These are phyloP conservation scores for Crithidia thermophila DNA, from an alignment of 208 protist species.

Conservation along the genomic window DNA sequence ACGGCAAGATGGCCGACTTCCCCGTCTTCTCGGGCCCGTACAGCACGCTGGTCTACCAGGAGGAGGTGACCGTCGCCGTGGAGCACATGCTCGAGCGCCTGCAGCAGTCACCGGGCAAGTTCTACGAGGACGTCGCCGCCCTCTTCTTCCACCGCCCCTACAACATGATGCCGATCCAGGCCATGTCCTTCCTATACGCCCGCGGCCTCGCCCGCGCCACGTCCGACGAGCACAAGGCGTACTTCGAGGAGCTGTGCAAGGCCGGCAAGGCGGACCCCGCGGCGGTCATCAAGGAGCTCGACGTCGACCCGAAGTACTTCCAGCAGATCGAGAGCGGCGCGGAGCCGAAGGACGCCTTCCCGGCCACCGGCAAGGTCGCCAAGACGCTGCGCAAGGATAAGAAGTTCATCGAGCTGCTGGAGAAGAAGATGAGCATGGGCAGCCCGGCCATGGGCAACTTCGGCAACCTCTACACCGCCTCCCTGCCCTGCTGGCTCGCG, in stretches of 20 bases:
- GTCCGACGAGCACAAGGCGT: slow-evolving; percentile 61
- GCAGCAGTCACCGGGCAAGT: slow-evolving; percentile 60
- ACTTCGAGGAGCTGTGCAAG: slow-evolving; percentile 74
- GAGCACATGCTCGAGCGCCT: slow-evolving; percentile 88
- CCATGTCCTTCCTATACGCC: slow-evolving; percentile 89
- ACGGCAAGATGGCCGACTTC: slow-evolving; percentile 90
- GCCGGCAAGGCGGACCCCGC: slow-evolving; percentile 53
- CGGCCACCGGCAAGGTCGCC: slow-evolving; percentile 75
- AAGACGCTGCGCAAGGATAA: slow-evolving; percentile 82
- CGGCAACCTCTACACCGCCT: slow-evolving; percentile 92
- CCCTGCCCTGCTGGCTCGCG: slow-evolving; percentile 89
- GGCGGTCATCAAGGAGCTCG: slow-evolving; percentile 66
- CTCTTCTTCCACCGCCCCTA: slow-evolving; percentile 94
- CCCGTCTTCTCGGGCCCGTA: slow-evolving; percentile 92
- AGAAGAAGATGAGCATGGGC: slow-evolving; percentile 89
- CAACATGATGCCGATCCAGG: slow-evolving; percentile 94
- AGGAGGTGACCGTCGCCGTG: slow-evolving; percentile 86
- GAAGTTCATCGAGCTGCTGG: slow-evolving; percentile 76
- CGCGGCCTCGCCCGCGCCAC: slow-evolving; percentile 80
- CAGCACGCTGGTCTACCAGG: slow-evolving; percentile 90
- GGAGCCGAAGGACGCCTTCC: slow-evolving; percentile 78
- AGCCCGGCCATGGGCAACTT: slow-evolving; percentile 87
- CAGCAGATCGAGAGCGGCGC: slow-evolving; percentile 71
- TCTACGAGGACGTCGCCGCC: slow-evolving; percentile 84
- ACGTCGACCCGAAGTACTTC: slow-evolving; percentile 75